Conservation (phyloP, 306 rosid species). For the Fragaria nilgerrensis region DNA sequence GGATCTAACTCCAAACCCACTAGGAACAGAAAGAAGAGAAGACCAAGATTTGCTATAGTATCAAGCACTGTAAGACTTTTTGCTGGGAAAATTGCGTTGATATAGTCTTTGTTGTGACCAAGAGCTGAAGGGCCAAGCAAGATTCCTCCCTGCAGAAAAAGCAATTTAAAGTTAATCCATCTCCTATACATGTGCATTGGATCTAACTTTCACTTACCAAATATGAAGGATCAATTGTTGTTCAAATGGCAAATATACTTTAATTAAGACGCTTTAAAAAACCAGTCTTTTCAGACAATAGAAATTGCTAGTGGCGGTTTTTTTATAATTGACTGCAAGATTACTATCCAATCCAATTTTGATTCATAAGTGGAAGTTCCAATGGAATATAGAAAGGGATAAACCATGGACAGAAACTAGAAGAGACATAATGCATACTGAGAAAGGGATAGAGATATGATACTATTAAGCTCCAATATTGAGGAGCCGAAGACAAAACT, state of each 20-base stretch:
- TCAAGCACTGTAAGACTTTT: slow-evolving; percentile 61
- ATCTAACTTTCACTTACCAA: neutral
- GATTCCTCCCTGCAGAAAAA: slow-evolving; percentile 55
- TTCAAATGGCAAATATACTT: slow-evolving; percentile 2
- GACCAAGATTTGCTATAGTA: slow-evolving; percentile 66
- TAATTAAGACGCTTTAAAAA: neutral
- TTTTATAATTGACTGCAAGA: neutral
- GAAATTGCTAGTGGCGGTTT: too few relatives aligned
- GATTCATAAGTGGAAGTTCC: too few relatives aligned
- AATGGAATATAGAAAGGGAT: neutral
- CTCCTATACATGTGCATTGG: neutral
- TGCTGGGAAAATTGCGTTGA: slow-evolving; percentile 45
- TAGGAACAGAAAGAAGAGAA: slow-evolving; percentile 60
- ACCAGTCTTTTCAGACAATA: neutral
- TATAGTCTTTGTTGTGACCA: slow-evolving; percentile 41
- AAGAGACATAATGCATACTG: neutral
- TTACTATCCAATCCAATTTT: neutral
- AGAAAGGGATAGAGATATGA: neutral
- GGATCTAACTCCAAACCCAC: slow-evolving; percentile 65
- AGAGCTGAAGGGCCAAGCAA: slow-evolving; percentile 67
- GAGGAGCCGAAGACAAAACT: neutral
- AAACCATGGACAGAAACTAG: neutral
- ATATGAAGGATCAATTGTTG: neutral
- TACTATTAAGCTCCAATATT: neutral
- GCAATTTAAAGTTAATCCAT: neutral